Percentiles rank a stretch among this genome's conserved stretches.
phyloP scores from a whole-genome alignment of 495 filamentous ascomycete species.

The Neurospora sp. region DNA sequence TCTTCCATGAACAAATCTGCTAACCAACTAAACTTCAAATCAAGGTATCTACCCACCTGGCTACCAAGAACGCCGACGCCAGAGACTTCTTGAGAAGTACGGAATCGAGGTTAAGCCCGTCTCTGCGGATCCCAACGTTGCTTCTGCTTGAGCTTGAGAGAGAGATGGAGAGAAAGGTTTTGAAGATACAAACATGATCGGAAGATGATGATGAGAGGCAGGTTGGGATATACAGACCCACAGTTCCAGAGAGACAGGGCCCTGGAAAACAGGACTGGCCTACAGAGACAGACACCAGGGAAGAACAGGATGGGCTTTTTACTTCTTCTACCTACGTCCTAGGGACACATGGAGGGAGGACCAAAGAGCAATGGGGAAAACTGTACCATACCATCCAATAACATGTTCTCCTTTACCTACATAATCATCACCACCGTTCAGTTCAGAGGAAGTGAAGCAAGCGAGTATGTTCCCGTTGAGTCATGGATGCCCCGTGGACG shows the following conservation, averaged over 20 bases:
- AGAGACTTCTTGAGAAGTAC: conserved; percentile 82
- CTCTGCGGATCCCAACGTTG: conserved; percentile 25
- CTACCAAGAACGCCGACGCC: conserved; percentile 75
- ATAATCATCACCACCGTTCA: not conserved
- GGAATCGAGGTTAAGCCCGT: conserved; percentile 70
- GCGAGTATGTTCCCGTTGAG: too few relatives aligned
- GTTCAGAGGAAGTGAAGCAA: too few relatives aligned
- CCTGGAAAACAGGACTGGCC: not conserved
- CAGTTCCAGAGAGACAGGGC: not conserved
- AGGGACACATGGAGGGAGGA: not conserved
- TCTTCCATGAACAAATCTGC: not conserved
- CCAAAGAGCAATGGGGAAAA: not conserved
- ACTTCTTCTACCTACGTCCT: not conserved
- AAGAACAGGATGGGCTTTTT: not conserved
- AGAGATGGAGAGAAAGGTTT: not conserved
- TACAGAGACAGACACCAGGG: not conserved
- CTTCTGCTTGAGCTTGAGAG: not conserved
- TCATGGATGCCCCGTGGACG: too few relatives aligned
- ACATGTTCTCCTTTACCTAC: not conserved
- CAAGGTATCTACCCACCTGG: conserved; percentile 73
- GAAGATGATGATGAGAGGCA: not conserved
- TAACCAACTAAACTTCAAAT: not conserved
- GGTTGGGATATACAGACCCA: not conserved
- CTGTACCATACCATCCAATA: not conserved
- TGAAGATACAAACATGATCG: not conserved